phyloP scores from a whole-genome alignment of 2,329 filamentous ascomycete species.

The Ophiosphaerella herpotricha region DNA sequence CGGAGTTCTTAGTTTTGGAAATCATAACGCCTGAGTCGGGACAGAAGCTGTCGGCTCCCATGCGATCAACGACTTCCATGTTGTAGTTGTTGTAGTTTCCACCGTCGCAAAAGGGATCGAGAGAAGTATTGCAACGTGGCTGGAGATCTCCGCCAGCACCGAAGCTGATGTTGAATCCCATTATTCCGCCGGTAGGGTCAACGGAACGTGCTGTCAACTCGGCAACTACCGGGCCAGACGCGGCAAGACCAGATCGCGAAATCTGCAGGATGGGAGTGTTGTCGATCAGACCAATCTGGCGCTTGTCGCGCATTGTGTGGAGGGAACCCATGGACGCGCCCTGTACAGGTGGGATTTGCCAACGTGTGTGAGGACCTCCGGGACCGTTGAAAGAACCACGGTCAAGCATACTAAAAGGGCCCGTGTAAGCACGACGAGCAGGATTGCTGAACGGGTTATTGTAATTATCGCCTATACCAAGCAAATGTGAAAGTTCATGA shows the following conservation, averaged over 20 bases:
- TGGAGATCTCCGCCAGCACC: conserved; percentile 49
- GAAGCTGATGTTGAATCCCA: conserved; percentile 56
- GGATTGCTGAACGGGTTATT: conserved; percentile 58
- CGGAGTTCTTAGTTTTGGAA: conserved; percentile 57
- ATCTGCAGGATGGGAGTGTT: conserved; percentile 52
- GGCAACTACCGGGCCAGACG: conserved; percentile 52
- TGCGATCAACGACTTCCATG: conserved; percentile 59
- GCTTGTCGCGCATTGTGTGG: conserved; percentile 60
- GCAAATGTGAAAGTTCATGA: conserved; percentile 58
- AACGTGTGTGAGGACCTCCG: conserved; percentile 58
- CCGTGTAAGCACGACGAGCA: conserved; percentile 55
- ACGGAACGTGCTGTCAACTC: conserved; percentile 56
- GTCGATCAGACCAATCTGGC: conserved; percentile 55
- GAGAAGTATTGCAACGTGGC: conserved; percentile 49
- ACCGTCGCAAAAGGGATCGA: conserved; percentile 57
- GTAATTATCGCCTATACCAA: conserved; percentile 61
- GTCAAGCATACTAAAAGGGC: conserved; percentile 59
- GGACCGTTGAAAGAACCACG: conserved; percentile 60
- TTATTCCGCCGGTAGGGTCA: conserved; percentile 47
- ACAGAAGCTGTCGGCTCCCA: conserved; percentile 59
- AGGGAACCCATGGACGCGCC: conserved; percentile 57
- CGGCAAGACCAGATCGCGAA: conserved; percentile 50
- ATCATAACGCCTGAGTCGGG: conserved; percentile 60
- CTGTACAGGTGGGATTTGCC: conserved; percentile 57
- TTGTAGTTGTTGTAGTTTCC: conserved; percentile 58